These are phyloP conservation scores for Geranomyces michiganensis DNA, from an alignment of 192 early-diverging fungal genomes.

Conservation along the genomic window DNA sequence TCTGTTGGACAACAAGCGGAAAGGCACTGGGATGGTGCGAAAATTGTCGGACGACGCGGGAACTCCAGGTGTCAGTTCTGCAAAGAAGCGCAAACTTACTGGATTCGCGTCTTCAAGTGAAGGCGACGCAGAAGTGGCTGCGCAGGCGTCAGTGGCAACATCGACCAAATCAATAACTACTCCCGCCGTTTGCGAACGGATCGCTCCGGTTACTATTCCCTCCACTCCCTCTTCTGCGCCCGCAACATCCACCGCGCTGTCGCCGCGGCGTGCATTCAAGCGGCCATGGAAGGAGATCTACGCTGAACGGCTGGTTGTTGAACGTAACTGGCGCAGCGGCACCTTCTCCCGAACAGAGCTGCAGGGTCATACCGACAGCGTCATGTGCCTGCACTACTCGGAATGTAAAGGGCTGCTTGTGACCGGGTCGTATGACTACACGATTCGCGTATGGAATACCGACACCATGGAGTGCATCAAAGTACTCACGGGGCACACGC, in stretches of 20 bases:
- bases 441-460: conserved; percentile 85
- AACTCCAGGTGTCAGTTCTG: not conserved
- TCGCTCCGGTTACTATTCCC: not conserved
- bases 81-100: not conserved
- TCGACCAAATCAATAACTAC: not conserved
- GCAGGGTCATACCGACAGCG: conserved; percentile 83
- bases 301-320: conserved; percentile 87
- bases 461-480: conserved; percentile 81
- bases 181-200: conserved; percentile 20
- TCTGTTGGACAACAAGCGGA: conserved; percentile 69
- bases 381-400: conserved; percentile 89
- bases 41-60: not conserved
- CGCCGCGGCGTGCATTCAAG: conserved; percentile 22
- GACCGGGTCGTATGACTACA: conserved; percentile 85
- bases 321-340: conserved; percentile 91
- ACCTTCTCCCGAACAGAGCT: conserved; percentile 68
- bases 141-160: too few relatives aligned
- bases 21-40: conserved; percentile 2
- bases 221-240: conserved; percentile 2
- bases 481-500: conserved; percentile 80
- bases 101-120: not conserved
- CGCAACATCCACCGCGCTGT: not conserved
- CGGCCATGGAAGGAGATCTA: conserved; percentile 96
- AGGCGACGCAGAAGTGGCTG: too few relatives aligned
- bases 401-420: conserved; percentile 72